Evolutionary conservation across 768 basidiomycete genomes (phyloP).

Genomic region (Solioccasus polychromus): DNA sequence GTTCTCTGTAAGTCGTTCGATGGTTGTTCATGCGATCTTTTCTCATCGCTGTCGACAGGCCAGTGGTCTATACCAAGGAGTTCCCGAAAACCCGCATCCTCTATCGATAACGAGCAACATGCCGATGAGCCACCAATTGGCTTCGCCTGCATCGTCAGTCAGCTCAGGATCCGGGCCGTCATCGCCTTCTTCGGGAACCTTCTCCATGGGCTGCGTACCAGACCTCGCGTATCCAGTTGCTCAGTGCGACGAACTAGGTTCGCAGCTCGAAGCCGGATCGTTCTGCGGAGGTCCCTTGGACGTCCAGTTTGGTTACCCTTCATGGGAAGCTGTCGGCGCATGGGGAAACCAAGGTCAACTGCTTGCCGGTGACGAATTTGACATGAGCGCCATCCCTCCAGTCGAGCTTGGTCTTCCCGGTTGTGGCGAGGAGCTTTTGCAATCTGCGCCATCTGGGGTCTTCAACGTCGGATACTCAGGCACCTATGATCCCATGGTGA

Average conservation of each 20-base stretch:
- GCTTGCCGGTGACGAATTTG: constrained; percentile 63
- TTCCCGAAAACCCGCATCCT: constrained; percentile 44
- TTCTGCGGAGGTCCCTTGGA: constrained; percentile 24
- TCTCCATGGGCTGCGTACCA: constrained; percentile 32
- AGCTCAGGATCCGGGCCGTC: constrained; percentile 48
- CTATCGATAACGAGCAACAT: constrained; percentile 41
- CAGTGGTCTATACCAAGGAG: constrained; percentile 48
- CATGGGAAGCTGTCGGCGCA: constrained; percentile 31
- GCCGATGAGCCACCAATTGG: constrained; percentile 40
- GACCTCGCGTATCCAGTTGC: constrained; percentile 22
- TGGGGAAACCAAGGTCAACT: constrained; percentile 37
- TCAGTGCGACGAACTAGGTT: constrained; percentile 12
- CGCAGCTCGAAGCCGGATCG: constrained; percentile 10
- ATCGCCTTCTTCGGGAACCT: constrained; percentile 48
- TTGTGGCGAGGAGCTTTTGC: constrained; percentile 31
- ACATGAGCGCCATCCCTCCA: constrained; percentile 60
- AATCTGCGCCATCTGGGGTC: constrained; percentile 7
- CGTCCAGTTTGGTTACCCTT: constrained; percentile 29
- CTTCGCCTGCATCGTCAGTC: constrained; percentile 50
- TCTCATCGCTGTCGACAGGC: constrained; percentile 32
- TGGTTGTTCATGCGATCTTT: constrained; percentile 6
- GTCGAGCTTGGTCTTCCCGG: constrained; percentile 58
- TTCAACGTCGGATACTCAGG: constrained; percentile 23
- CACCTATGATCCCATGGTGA: constrained; percentile 26
- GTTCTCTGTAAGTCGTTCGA: constrained; percentile 36